Base-by-base conservation (phyloP, 2,329 filamentous ascomycete species). In the Fusarium sp. region DNA sequence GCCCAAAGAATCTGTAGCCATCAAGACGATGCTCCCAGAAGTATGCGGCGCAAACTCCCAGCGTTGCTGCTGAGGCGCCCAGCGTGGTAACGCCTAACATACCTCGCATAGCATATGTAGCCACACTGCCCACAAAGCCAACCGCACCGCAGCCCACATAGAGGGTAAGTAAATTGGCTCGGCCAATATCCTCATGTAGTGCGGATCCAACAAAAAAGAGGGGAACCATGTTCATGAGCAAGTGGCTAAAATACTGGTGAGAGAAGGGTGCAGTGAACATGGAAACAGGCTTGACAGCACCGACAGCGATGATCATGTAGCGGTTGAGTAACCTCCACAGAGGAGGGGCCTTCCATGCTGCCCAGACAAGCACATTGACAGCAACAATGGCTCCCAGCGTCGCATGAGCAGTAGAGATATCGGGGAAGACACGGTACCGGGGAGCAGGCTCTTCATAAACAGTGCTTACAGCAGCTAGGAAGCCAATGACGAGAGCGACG, bases 111-210 rank as follows among this genome's bases (percentile, higher is more conserved):
- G 88, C 86, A 64, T 88, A 84, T 52, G 81, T 81, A 33, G 83
- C 76, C 66, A 94, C 83, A 49, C 88, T 90, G n/a, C 85, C 83
- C 68, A 91, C 86, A 67, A 89, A 90, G 13, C 88, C 90, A 4
- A 90, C 47, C 3, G 86, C 84, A 59, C 91, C 92, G 11, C 87
- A 86, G 12, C 86, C 83, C 37, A 92, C 72, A 80, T 92, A 94
- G 37, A 93, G 82, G n/a, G 91, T 88, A 25, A 94, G 82, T 81
- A 94, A 94, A 62, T 88, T 86, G 19, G 88, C 91, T 16, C 92
- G 87, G 16, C 91, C 92, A 32, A 94, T 83, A 74, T 94, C 91
- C 69, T 94, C 90, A 81, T 94, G 91, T 38, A 94, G 84, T 3
- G 87, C 85, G 15, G 88, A 87, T 30, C 93, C 94, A 23, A 94